These are phyloP conservation scores for Trichomonascaceae sp. DNA, from an alignment of 1,139 yeast species.

Conservation along the genomic window DNA sequence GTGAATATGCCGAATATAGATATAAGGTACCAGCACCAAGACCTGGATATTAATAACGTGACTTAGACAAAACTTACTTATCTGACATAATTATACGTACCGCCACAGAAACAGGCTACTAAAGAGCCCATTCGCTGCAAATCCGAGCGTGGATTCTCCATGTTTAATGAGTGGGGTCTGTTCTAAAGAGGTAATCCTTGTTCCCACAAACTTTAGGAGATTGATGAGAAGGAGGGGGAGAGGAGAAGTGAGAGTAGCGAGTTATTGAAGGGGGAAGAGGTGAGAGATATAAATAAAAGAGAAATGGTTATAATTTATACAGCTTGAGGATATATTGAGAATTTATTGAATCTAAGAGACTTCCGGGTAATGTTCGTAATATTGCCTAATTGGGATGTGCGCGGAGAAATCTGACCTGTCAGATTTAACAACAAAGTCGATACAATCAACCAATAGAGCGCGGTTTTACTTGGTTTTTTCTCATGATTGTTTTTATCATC, in stretches of 20 bases:
- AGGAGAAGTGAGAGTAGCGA: background rate
- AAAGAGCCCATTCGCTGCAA: background rate
- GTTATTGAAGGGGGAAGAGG: background rate
- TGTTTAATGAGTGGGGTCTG: background rate
- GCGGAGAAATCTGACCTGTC: no score
- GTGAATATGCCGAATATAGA: constrained; percentile 58
- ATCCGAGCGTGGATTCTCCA: background rate
- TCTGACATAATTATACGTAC: constrained; percentile 13
- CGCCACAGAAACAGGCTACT: constrained; percentile 26
- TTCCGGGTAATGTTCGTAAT: no score
- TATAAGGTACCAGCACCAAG: constrained; percentile 58
- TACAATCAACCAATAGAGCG: no score
- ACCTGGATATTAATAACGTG: constrained; percentile 11
- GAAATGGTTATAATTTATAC: no score
- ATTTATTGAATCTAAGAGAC: no score
- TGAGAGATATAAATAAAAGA: no score
- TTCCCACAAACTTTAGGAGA: background rate
- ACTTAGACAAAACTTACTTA: no score
- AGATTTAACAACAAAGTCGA: no score
- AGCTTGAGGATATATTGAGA: no score
- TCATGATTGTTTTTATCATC: no score
- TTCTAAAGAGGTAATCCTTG: background rate
- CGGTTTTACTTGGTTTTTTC: no score
- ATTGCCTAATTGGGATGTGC: no score
- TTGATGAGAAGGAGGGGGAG: background rate